Conservation (phyloP, 208 protist genomes). For the Trypanosoma rangeli region DNA sequence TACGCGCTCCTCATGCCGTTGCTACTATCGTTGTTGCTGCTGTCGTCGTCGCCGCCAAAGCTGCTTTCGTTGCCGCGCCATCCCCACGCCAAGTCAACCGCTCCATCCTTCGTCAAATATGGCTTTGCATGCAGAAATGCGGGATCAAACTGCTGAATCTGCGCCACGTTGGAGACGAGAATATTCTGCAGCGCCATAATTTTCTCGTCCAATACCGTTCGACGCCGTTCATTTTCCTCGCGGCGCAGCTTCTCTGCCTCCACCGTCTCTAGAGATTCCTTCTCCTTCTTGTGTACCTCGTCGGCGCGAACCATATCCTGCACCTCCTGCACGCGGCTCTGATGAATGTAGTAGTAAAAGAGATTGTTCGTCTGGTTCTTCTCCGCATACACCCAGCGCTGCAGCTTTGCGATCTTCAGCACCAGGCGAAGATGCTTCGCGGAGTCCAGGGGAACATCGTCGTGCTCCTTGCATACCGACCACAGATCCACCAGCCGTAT, state of each 20-base stretch:
- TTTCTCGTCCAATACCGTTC: slow-evolving; percentile 48
- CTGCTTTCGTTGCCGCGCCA: slow-evolving; percentile 29
- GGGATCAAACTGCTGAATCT: slow-evolving; percentile 71
- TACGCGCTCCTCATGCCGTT: not conserved
- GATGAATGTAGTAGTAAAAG: slow-evolving; percentile 90
- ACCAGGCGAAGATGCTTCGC: slow-evolving; percentile 84
- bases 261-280: slow-evolving; percentile 33
- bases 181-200: slow-evolving; percentile 63
- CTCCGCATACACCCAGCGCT: slow-evolving; percentile 89
- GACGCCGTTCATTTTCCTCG: slow-evolving; percentile 14
- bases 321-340: slow-evolving; percentile 74
- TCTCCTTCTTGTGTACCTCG: slow-evolving; percentile 53
- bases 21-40: not conserved
- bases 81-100: slow-evolving; percentile 79
- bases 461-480: slow-evolving; percentile 81
- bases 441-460: slow-evolving; percentile 88
- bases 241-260: slow-evolving; percentile 13
- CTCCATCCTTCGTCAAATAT: slow-evolving; percentile 64
- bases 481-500: slow-evolving; percentile 81
- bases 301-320: slow-evolving; percentile 79
- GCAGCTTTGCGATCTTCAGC: slow-evolving; percentile 82
- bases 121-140: slow-evolving; percentile 51
- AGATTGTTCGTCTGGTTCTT: slow-evolving; percentile 91
- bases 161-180: slow-evolving; percentile 60
- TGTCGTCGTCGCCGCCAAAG: not conserved